phyloP scores from a whole-genome alignment of 768 basidiomycete species.

The Leccinum subgranulosum region DNA sequence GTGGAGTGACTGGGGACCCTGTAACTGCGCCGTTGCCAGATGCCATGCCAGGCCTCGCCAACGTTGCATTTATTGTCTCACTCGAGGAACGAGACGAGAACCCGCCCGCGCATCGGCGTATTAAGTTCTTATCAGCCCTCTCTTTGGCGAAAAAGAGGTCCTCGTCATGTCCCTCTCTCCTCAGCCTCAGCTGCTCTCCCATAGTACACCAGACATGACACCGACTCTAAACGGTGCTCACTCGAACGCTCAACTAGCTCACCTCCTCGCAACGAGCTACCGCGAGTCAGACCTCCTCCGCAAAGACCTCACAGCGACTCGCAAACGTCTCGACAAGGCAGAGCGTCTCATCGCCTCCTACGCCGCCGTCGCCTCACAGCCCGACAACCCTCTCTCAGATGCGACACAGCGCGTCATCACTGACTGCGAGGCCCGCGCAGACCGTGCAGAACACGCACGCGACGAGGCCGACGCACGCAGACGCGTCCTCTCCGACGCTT shows the following conservation, averaged over 20 bases:
- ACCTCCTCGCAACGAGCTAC: slow-evolving; percentile 52
- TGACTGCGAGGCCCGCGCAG: slow-evolving; percentile 48
- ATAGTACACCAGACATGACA: slow-evolving; percentile 4
- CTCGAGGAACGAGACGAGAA: neutral
- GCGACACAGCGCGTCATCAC: slow-evolving; percentile 37
- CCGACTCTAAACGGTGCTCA: slow-evolving; percentile 19
- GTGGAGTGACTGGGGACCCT: slow-evolving; percentile 18
- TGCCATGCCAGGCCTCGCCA: slow-evolving; percentile 28
- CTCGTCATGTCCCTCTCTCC: slow-evolving; percentile 19
- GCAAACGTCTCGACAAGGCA: slow-evolving; percentile 51
- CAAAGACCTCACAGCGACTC: slow-evolving; percentile 40
- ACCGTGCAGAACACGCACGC: slow-evolving; percentile 47
- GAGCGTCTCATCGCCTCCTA: slow-evolving; percentile 43
- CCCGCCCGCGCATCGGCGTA: neutral
- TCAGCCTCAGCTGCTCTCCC: slow-evolving; percentile 2
- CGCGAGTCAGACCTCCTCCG: slow-evolving; percentile 50
- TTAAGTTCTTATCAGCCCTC: neutral
- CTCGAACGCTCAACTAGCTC: slow-evolving; percentile 53
- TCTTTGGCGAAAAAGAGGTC: neutral
- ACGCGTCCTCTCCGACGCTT: slow-evolving; percentile 43
- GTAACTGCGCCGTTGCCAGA: slow-evolving; percentile 12
- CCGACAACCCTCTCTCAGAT: slow-evolving; percentile 22
- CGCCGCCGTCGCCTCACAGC: slow-evolving; percentile 15
- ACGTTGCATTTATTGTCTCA: slow-evolving; percentile 17
- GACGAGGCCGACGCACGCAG: slow-evolving; percentile 54